Base-by-base conservation (phyloP, 805 yeast species). In the Candida cerambycidarum region DNA sequence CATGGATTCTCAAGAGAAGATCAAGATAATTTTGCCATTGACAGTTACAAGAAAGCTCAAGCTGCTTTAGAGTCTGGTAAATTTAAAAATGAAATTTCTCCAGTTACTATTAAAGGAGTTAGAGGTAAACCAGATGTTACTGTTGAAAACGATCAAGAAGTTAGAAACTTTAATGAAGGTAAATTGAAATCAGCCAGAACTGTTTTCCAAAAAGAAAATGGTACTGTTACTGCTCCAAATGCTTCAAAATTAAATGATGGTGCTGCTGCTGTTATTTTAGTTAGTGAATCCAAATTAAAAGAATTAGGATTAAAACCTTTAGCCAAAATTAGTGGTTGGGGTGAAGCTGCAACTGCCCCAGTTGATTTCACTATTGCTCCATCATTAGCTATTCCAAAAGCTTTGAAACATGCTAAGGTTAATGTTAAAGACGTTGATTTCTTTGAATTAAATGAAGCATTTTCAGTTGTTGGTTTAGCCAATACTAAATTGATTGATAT, bases 231-330 rank as follows among this genome's bases (percentile, higher is more conserved):
- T 30, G 98, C 96, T 18, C 95, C 97, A 56, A 95, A 93, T 65
- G 95, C 98, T 21, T 89, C 97, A 21, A 89, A 95, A 59, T 76
- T 93, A 58, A 93, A 92, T 67, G 99, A 93, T 67, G 99, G 99
- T 69, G 98, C 89, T 63, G 97, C 98, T 43, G 98, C 98, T 38
- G 80, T 93, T 29, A 74, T 93, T 34, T 76, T 93, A 53, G 93
- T 89, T 40, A 85, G 96, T 45, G 97, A 80, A 62, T 71, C 71
- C 50, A 89, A 90, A 73, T 76, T 90, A 57, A 80, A 81, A 63
- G 96, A 90, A 76, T 79, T 89, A 56, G 84, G 85, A 35, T 73
- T 93, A 61, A 89, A 75, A 63, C 99, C 99, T 51, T 63, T 93
- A 49, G 98, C 97, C 47, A 81, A 82, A 65, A 83, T 93, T 57